phyloP scores from a whole-genome alignment of 1,284 basidiomycete genomes.

The Coniferiporia sulphurascens region DNA sequence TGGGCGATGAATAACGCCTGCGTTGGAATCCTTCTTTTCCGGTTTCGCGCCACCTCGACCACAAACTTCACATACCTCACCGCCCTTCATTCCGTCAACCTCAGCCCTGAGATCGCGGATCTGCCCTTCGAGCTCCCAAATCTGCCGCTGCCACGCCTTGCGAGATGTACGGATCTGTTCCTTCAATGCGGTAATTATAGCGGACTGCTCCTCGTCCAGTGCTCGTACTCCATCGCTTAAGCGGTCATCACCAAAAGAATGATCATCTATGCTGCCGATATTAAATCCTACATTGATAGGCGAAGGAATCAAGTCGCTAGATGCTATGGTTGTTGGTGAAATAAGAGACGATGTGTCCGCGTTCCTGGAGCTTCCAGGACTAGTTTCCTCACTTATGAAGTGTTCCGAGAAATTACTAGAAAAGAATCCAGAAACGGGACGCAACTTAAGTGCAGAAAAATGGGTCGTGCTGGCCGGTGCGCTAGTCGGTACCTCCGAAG shows the following conservation, averaged over 20 bases:
- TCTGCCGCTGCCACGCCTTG: slow-evolving; percentile 62
- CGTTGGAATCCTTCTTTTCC: slow-evolving; percentile 20
- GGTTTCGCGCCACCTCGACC: slow-evolving; percentile 40
- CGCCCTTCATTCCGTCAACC: slow-evolving; percentile 49
- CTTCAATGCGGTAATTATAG: slow-evolving; percentile 50
- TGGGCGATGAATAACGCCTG: slow-evolving; percentile 59
- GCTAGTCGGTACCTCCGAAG: slow-evolving; percentile 34
- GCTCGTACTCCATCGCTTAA: not conserved
- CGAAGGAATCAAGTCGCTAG: slow-evolving; percentile 15
- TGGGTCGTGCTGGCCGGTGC: slow-evolving; percentile 58
- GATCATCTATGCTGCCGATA: not conserved
- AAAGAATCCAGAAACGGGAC: slow-evolving; percentile 74
- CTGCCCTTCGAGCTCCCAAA: slow-evolving; percentile 71
- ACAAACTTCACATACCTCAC: slow-evolving; percentile 51
- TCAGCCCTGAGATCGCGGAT: slow-evolving; percentile 66
- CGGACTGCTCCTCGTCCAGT: slow-evolving; percentile 38
- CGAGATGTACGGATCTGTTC: slow-evolving; percentile 57
- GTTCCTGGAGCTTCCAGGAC: slow-evolving; percentile 31
- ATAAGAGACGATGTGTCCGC: slow-evolving; percentile 19
- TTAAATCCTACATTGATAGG: slow-evolving; percentile 6
- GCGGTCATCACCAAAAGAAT: not conserved
- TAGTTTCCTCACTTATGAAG: slow-evolving; percentile 36
- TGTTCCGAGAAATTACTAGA: slow-evolving; percentile 65
- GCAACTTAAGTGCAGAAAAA: slow-evolving; percentile 62
- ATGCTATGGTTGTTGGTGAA: slow-evolving; percentile 11